Evolutionary conservation across 495 filamentous ascomycete genomes (phyloP).

Genomic region (Tuber microsphaerosporum): DNA sequence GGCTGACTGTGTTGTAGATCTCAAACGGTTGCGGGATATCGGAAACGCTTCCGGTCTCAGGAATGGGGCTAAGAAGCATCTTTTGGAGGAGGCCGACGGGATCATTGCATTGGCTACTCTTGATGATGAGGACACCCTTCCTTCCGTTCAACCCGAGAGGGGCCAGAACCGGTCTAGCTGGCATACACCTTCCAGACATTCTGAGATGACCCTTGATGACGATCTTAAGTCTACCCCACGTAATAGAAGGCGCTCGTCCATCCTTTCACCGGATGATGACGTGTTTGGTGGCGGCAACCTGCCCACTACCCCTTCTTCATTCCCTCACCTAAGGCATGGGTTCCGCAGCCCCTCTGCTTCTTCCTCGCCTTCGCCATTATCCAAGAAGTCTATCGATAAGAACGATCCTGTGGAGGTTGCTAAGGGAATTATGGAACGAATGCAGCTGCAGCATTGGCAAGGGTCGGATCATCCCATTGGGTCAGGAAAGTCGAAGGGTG

Average conservation of each 20-base stretch:
- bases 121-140: slow-evolving; percentile 60
- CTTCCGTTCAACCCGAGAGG: slow-evolving; percentile 37
- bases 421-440: slow-evolving; percentile 39
- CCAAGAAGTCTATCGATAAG: slow-evolving; percentile 36
- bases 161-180: slow-evolving; percentile 20
- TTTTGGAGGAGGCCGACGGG: slow-evolving; percentile 81
- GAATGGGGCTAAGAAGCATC: slow-evolving; percentile 53
- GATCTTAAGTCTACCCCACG: slow-evolving; percentile 45
- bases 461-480: slow-evolving; percentile 19
- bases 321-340: slow-evolving; percentile 17
- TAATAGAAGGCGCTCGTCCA: slow-evolving; percentile 50
- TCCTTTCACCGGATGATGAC: slow-evolving; percentile 58
- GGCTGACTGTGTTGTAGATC: slow-evolving; percentile 44
- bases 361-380: slow-evolving; percentile 34
- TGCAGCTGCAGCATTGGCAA: slow-evolving; percentile 37
- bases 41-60: slow-evolving; percentile 62
- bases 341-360: slow-evolving; percentile 30
- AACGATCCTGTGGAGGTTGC: slow-evolving; percentile 40
- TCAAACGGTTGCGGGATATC: slow-evolving; percentile 60
- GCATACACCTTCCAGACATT: slow-evolving; percentile 38
- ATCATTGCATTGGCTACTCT: slow-evolving; percentile 80
- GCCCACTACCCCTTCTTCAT: slow-evolving; percentile 37
- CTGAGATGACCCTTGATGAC: slow-evolving; percentile 45
- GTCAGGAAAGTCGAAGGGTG: slow-evolving; percentile 21
- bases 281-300: slow-evolving; percentile 52